Evolutionary conservation across 2,329 filamentous ascomycete species (phyloP), one percentile per base, ranked within the genome.

Genomic region (Colletotrichum cordylinicola): DNA sequence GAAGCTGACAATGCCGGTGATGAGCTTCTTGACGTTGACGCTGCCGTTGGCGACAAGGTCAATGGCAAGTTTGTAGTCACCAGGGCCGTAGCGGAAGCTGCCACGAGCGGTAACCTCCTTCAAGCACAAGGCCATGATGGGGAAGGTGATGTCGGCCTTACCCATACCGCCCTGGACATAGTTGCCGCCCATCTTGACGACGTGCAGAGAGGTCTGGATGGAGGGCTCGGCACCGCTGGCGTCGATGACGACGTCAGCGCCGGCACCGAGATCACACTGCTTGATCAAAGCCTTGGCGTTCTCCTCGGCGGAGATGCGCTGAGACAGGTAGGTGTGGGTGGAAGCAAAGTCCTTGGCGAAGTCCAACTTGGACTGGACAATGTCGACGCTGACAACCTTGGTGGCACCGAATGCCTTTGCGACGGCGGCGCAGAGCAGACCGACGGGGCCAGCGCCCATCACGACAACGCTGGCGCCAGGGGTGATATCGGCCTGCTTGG

Each of bases 121-220:
- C 67, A 93, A 90, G 84, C 96, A 98, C 82, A 98, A 89, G 7
- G 94, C 94, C 91, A 96, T 94, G 83, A 98, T 98, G 67, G 96
- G 96, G 88, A 98, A 98, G 10, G 86, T 94, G 84, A 98, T 96
- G 81, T 98, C 95, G 52, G 92, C 85, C 83, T 94, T 94, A 82
- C 96, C 96, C 95, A 98, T 98, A 71, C 96, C 96, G 75, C 93
- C 95, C 86, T 98, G 95, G 10, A 98, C 93, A 80, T 95, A 96
- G 18, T 90, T 93, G 37, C 95, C 95, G 72, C 95, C 95, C 62
- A 88, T 88, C 78, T 93, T 90, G 31, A 96, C 90, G 24, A 90
- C 90, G 84, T 96, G 93, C 80, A 96, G 90, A 39, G 90, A 91
- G 0, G 94, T 90, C 86, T 96, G 94, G 80, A 96, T 95, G 12